Evolutionary conservation across 2,329 filamentous ascomycete species (phyloP).

Genomic region (Penicillium olsonii): DNA sequence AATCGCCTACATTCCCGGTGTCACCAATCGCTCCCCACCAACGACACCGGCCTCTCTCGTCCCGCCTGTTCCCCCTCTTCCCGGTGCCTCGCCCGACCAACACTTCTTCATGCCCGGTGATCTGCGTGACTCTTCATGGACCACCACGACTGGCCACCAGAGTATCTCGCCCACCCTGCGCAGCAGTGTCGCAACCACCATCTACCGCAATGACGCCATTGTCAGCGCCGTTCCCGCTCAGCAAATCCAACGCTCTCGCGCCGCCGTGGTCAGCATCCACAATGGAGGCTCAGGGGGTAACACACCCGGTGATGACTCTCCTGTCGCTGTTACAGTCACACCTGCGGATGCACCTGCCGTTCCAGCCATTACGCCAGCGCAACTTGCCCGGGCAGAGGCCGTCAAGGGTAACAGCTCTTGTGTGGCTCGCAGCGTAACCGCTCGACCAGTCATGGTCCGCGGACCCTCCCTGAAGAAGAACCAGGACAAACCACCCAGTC

Average conservation of each 20-base stretch:
- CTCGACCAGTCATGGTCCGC: slow-evolving; percentile 49
- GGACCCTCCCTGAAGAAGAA: slow-evolving; percentile 36
- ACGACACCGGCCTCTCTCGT: slow-evolving; percentile 79
- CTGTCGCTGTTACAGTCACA: slow-evolving; percentile 38
- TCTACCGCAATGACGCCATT: slow-evolving; percentile 88
- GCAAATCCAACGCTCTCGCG: slow-evolving; percentile 82
- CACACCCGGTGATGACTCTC: slow-evolving; percentile 44
- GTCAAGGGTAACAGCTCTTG: slow-evolving; percentile 43
- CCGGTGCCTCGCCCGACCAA: slow-evolving; percentile 69
- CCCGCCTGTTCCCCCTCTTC: slow-evolving; percentile 92
- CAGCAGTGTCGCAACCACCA: slow-evolving; percentile 81
- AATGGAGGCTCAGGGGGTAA: slow-evolving; percentile 52
- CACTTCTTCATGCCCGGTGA: slow-evolving; percentile 93
- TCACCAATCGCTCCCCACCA: slow-evolving; percentile 85
- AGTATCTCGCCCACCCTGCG: slow-evolving; percentile 53
- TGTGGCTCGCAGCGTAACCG: slow-evolving; percentile 46
- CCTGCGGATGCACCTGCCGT: slow-evolving; percentile 64
- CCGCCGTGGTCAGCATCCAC: slow-evolving; percentile 90
- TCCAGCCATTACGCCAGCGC: slow-evolving; percentile 63
- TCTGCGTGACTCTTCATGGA: slow-evolving; percentile 87
- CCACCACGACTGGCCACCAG: slow-evolving; percentile 60
- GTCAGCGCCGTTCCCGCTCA: slow-evolving; percentile 77
- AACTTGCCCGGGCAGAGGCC: slow-evolving; percentile 42
- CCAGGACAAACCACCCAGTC: slow-evolving; percentile 27
- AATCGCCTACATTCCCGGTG: slow-evolving; percentile 97